Conservation (phyloP, 441 rosid species). For the Euphorbia celastroides region DNA sequence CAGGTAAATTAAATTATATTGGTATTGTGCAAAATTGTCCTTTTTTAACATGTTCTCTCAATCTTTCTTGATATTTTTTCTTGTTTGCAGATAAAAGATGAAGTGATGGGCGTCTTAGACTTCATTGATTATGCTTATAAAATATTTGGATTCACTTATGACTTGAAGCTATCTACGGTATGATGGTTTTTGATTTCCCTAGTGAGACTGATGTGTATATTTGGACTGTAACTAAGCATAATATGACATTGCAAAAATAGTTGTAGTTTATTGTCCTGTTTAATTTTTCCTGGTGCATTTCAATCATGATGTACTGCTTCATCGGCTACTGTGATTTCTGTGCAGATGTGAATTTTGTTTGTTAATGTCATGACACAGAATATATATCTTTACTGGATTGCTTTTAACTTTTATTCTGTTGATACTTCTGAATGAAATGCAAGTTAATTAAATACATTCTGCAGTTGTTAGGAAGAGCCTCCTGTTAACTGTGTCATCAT, state of each 20-base stretch:
- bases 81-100: constrained; percentile 67
- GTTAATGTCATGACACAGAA: background rate
- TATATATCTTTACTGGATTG: background rate
- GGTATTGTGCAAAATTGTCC: constrained; percentile 8
- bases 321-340: background rate
- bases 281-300: background rate
- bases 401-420: background rate
- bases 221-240: background rate
- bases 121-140: constrained; percentile 70
- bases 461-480: too few species aligned
- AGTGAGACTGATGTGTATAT: background rate
- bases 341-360: background rate
- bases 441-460: background rate
- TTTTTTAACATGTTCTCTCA: constrained; percentile 4
- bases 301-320: background rate
- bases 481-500: too few species aligned
- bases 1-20: constrained; percentile 50
- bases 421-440: background rate
- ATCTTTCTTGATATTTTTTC: constrained; percentile 17
- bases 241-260: background rate
- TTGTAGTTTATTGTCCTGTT: background rate
- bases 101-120: constrained; percentile 79
- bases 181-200: constrained; percentile 10
- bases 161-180: constrained; percentile 94
- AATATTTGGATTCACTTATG: constrained; percentile 86